Percentiles rank a stretch among this genome's conserved stretches.
These are phyloP conservation scores for Angomonas desouzai DNA, from an alignment of 208 protist genomes.

Conservation along the genomic window DNA sequence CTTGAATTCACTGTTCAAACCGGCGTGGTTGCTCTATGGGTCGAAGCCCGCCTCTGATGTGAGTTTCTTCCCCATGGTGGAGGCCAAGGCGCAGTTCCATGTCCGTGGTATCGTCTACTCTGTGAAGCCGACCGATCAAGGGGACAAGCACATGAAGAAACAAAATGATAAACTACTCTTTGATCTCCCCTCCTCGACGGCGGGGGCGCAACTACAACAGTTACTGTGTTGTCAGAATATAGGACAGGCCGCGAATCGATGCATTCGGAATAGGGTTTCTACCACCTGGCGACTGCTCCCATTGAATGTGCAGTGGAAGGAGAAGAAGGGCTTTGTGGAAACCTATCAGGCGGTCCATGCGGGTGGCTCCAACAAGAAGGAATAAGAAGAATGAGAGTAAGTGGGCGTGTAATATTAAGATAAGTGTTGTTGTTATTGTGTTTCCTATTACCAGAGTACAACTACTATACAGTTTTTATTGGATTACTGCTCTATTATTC, in stretches of 20 bases:
- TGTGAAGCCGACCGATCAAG: neutral
- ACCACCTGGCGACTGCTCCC: neutral
- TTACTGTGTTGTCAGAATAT: constrained; percentile 7
- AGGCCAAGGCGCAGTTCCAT: neutral
- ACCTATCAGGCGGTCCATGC: constrained; percentile 18
- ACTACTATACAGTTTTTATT: no score
- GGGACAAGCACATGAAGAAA: neutral
- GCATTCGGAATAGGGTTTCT: neutral
- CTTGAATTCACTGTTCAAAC: constrained; percentile 30
- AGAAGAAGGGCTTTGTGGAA: constrained; percentile 59
- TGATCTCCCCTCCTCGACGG: neutral
- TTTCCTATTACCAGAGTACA: no score
- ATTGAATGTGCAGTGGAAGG: constrained; percentile 40
- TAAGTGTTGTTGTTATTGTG: no score
- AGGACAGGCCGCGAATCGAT: neutral
- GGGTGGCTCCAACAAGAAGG: neutral
- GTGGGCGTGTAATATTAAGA: neutral
- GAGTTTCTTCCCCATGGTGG: neutral
- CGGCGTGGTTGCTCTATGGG: constrained; percentile 48
- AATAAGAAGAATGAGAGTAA: neutral
- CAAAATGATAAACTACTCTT: neutral
- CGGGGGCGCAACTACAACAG: constrained; percentile 5
- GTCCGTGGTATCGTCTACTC: neutral
- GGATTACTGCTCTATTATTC: no score
- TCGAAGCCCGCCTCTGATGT: constrained; percentile 14